A percentile compares a stretch with the other conserved stretches of the same genome.
Conservation (phyloP, 306 rosid species). For the Cicer pinnatifidum region DNA sequence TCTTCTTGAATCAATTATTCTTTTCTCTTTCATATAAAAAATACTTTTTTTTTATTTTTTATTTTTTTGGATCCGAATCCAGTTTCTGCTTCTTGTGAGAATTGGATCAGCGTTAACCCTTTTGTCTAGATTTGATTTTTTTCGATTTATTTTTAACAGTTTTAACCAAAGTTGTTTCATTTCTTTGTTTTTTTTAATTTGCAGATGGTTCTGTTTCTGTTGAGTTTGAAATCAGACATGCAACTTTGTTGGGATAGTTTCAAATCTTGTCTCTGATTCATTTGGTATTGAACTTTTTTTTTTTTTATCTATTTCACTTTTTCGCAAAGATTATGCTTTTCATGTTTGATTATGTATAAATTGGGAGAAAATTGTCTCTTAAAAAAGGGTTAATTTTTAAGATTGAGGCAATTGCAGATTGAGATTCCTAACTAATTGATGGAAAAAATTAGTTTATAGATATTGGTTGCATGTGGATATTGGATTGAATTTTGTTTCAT, state of each 20-base stretch:
- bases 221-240: slow-evolving; percentile 44
- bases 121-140: slow-evolving; percentile 27
- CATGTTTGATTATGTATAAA: slow-evolving; percentile 29
- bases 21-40: not conserved
- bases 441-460: slow-evolving; percentile 47
- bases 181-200: slow-evolving; percentile 43
- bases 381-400: slow-evolving; percentile 32
- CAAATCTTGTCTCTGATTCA: slow-evolving; percentile 37
- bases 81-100: slow-evolving; percentile 36
- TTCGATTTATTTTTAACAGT: not conserved
- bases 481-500: slow-evolving; percentile 46
- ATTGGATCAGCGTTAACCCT: slow-evolving; percentile 53
- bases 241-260: slow-evolving; percentile 40
- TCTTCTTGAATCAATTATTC: slow-evolving; percentile 11
- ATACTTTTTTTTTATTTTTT: slow-evolving; percentile 2
- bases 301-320: slow-evolving; percentile 29
- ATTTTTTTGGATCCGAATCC: slow-evolving; percentile 50
- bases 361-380: slow-evolving; percentile 10
- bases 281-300: slow-evolving; percentile 33
- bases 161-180: slow-evolving; percentile 20
- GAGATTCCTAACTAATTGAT: slow-evolving; percentile 40
- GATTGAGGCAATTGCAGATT: slow-evolving; percentile 39
- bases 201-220: slow-evolving; percentile 55
- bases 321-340: slow-evolving; percentile 39
- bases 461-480: slow-evolving; percentile 54